Evolutionary conservation across 768 basidiomycete genomes (phyloP), one percentile per base, ranked within the genome.

Genomic region (Suillus subalutaceus): DNA sequence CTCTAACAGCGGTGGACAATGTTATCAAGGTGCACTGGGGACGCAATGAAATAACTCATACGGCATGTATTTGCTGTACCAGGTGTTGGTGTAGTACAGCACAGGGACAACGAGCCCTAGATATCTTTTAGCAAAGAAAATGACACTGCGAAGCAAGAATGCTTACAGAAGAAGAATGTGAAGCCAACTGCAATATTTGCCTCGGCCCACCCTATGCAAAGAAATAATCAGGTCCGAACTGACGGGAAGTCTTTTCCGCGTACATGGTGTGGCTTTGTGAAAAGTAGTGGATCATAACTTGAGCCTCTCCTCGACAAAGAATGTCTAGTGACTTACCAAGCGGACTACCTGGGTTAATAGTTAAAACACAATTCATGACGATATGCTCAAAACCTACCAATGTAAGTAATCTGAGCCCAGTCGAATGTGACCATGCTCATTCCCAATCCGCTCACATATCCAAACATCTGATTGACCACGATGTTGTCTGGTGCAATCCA

Each of bases 341-440:
- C 0, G 92, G 92, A 30, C 71, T 78, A 12, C 65, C 76, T 75
- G 50, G 23, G 9, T 18, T 6, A 41, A 18, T 64, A 38, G 26
- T 67, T 6, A 9, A 58, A 46, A 20, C 4, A 60, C 18, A 18
- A n/a, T n/a, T 8, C 1, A 20, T 65, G 38, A 62, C 23, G 15
- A 63, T 0, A 32, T 9, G 6, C 18, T 13, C 10, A 9, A 18
- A 16, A 35, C 60, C 62, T 63, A 59, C 76, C 72, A 8, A 78
- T 73, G 65, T 73, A 81, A 10, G 77, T 66, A 66, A 90, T 86
- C 74, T 91, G 89, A 3, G 88, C 81, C 93, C 92, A 94, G 70
- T 94, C 92, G 73, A 94, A 92, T 40, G 91, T 91, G 71, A 93
- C 75, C 67, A 92, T 72, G 68, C 89, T 88, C 89, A 93, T 91